Base-by-base conservation (phyloP, 192 early-diverging fungal genomes). In the Linnemannia schmuckeri region DNA sequence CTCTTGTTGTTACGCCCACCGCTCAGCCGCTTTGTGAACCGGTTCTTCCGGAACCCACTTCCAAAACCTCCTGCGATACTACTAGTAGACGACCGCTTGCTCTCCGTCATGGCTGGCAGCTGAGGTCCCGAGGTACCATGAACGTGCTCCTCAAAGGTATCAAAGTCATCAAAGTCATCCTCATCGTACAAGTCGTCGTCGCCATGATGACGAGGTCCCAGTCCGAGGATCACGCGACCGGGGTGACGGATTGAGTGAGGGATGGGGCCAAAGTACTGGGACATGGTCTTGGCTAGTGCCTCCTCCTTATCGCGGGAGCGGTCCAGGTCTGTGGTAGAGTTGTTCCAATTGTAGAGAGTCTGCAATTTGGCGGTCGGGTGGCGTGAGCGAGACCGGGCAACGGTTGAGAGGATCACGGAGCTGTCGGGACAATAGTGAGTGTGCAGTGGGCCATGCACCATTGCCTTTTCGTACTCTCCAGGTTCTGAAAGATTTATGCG, bases 261-360 rank as follows among this genome's bases (percentile, higher is more conserved):
- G 7, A 87, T 87, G 0, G 85, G 85, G 6, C 85, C 85, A 78
- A 87, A 87, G 54, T 87, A 87, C 44, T 87, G 85, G 33, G 72
- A 75, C 85, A 87, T 87, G 1, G 85, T 78, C 52, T 69, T 74
- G 33, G 85, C 85, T 1, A 87, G 42, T 4, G 85, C 85, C 24
- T 87, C 85, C 57, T 87, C 85, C 47, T 87, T 87, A n/a, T 81
- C 85, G 2, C 61, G 70, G 7, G 79, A 87, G 2, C 85, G 79
- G 35, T 87, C 76, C 1, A 87, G 55, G 55, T 87, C 85, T 9
- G 85, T 78, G 0, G 85, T 87, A 20, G 85, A 87, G 72, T 87
- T 87, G 74, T 87, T 87, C 85, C 85, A 87, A 72, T 87, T 87
- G 70, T 87, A 87, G 0, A 87, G 76, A 3, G 85, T 72, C 41